phyloP scores from a whole-genome alignment of 1,284 basidiomycete genomes.

The Cryptococcus maquisensis region DNA sequence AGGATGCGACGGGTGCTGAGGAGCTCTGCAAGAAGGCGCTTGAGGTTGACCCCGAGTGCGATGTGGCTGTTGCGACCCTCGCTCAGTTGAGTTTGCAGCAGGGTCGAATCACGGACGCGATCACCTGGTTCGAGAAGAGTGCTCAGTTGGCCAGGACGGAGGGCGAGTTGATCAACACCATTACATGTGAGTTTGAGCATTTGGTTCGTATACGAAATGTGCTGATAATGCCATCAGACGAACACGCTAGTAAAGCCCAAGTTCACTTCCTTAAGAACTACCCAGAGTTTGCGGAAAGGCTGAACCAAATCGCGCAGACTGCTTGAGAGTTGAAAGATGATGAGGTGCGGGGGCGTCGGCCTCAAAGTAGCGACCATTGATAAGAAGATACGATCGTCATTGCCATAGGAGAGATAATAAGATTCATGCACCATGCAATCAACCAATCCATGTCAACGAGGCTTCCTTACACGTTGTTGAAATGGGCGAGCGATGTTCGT shows the following conservation, averaged over 20 bases:
- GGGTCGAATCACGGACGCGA: conserved; percentile 79
- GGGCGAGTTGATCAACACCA: conserved; percentile 79
- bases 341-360: background rate
- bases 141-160: conserved; percentile 85
- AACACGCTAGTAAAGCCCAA: conserved; percentile 72
- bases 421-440: background rate
- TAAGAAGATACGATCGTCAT: background rate
- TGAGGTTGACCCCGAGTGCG: conserved; percentile 84
- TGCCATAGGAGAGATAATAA: no score
- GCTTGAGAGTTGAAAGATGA: background rate
- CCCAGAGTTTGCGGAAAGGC: conserved; percentile 63
- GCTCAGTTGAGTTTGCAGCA: conserved; percentile 92
- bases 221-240: conserved; percentile 19
- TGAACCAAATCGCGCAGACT: conserved; percentile 48
- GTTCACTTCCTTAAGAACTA: conserved; percentile 75
- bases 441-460: background rate
- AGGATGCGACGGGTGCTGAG: conserved; percentile 79
- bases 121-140: conserved; percentile 80
- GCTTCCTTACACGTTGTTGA: no score
- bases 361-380: background rate
- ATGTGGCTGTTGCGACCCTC: conserved; percentile 91
- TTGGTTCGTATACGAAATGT: background rate
- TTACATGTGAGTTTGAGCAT: conserved; percentile 69
- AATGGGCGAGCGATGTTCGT: no score
- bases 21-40: conserved; percentile 83